Evolutionary conservation across 2,329 filamentous ascomycete species (phyloP).

Genomic region (Neocatenulostroma microsporum): DNA sequence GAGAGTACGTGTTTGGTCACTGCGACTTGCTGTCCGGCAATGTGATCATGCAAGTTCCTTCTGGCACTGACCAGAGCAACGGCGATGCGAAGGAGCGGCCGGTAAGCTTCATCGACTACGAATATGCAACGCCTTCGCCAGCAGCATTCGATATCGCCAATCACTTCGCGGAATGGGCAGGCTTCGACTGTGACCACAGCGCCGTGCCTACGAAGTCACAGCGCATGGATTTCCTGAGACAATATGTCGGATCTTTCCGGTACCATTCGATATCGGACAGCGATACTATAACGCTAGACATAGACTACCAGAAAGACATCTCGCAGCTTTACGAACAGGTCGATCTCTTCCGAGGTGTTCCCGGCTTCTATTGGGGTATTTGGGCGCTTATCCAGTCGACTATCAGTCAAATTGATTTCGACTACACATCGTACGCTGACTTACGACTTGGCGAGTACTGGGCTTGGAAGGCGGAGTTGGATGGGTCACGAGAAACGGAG

Average conservation of each 20-base stretch:
- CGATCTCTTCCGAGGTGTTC: conserved; percentile 78
- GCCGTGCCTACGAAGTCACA: conserved; percentile 71
- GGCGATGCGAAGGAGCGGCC: conserved; percentile 21
- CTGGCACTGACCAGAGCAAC: conserved; percentile 20
- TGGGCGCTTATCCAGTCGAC: conserved; percentile 93
- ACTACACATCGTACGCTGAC: conserved; percentile 89
- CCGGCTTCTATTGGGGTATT: conserved; percentile 85
- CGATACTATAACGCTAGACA: conserved; percentile 43
- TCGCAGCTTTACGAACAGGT: conserved; percentile 69
- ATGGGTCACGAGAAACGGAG: conserved; percentile 51
- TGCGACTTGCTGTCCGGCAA: conserved; percentile 96
- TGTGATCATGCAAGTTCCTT: conserved; percentile 63
- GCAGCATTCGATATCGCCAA: conserved; percentile 96
- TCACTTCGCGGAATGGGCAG: conserved; percentile 97
- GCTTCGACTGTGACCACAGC: conserved; percentile 87
- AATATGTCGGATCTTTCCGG: conserved; percentile 70
- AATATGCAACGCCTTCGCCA: conserved; percentile 90
- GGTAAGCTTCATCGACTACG: conserved; percentile 93
- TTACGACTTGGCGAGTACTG: conserved; percentile 81
- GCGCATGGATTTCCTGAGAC: conserved; percentile 69
- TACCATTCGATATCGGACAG: conserved; percentile 28
- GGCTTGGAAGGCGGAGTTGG: conserved; percentile 72
- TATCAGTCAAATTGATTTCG: conserved; percentile 93
- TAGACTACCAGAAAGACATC: conserved; percentile 52
- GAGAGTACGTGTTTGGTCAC: conserved; percentile 84